Conservation (phyloP, 495 filamentous ascomycete genomes). For the Tetracladium setigerum region DNA sequence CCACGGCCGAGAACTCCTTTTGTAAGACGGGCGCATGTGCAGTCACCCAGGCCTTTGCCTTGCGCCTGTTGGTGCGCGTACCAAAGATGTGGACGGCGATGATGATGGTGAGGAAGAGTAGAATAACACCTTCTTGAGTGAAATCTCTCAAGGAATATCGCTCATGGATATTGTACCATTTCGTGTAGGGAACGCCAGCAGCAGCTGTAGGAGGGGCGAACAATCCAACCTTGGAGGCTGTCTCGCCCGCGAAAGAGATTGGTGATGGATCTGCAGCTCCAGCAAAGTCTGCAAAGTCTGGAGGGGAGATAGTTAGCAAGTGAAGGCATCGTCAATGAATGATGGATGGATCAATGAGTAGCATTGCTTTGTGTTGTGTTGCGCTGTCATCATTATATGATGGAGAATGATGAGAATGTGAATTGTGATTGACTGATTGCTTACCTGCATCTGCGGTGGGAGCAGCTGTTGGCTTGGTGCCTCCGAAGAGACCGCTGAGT, state of each 20-base stretch:
- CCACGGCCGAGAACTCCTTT: conserved; percentile 84
- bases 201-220: conserved; percentile 38
- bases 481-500: conserved; percentile 61
- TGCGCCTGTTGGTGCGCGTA: conserved; percentile 66
- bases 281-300: conserved; percentile 77
- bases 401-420: background rate
- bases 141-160: conserved; percentile 75
- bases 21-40: conserved; percentile 63
- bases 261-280: conserved; percentile 58
- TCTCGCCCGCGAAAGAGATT: conserved; percentile 29
- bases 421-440: conserved; percentile 12
- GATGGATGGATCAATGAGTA: no score
- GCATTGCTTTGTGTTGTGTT: conserved; percentile 1
- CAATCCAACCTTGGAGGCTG: conserved; percentile 9
- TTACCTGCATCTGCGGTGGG: conserved; percentile 54
- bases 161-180: conserved; percentile 97
- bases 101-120: conserved; percentile 64
- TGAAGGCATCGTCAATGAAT: conserved; percentile 12
- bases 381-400: background rate
- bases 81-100: conserved; percentile 79
- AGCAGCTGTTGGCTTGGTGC: conserved; percentile 44
- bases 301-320: conserved; percentile 5
- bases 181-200: conserved; percentile 61
- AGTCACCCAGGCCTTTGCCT: conserved; percentile 72
- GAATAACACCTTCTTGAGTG: conserved; percentile 75